A percentile compares a stretch with the other conserved stretches of the same genome.
Evolutionary conservation across 1,284 basidiomycete species (phyloP).

Genomic region (Chalciporus sp.): DNA sequence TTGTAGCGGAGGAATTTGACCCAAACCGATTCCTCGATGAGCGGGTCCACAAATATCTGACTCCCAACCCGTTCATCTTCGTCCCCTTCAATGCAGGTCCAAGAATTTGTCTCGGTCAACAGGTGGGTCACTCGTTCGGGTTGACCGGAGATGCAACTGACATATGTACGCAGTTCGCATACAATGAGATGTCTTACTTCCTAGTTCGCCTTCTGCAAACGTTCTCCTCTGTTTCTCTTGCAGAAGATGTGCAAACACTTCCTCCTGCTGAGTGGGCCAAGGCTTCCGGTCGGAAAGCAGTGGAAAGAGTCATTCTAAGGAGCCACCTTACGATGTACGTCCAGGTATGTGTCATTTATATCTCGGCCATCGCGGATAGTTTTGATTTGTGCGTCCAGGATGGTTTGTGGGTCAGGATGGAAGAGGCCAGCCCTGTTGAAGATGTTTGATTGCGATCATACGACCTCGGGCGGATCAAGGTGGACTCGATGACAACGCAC

Average conservation of each 20-base stretch:
- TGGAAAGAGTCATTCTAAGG: slow-evolving; percentile 35
- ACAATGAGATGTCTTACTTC: slow-evolving; percentile 44
- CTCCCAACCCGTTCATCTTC: slow-evolving; percentile 41
- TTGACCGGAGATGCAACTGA: not conserved
- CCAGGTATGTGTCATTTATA: slow-evolving; percentile 24
- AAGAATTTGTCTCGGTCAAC: slow-evolving; percentile 50
- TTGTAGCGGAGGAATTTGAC: slow-evolving; percentile 38
- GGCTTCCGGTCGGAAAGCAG: slow-evolving; percentile 20
- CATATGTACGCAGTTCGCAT: slow-evolving; percentile 39
- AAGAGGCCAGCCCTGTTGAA: slow-evolving; percentile 8
- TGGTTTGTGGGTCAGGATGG: slow-evolving; percentile 23
- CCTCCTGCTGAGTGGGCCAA: slow-evolving; percentile 36
- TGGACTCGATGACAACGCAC: too few species aligned
- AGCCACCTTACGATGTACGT: slow-evolving; percentile 58
- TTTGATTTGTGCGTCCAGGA: slow-evolving; percentile 8
- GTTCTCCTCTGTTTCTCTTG: slow-evolving; percentile 39
- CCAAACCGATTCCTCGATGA: slow-evolving; percentile 44
- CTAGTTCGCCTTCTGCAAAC: slow-evolving; percentile 44
- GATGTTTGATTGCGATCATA: not conserved
- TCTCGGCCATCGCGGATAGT: not conserved
- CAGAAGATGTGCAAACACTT: slow-evolving; percentile 39
- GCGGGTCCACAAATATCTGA: slow-evolving; percentile 32
- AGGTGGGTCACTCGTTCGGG: slow-evolving; percentile 28
- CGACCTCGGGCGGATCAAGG: too few species aligned
- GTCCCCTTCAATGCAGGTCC: slow-evolving; percentile 46